These are phyloP conservation scores for Skeletonema marinoi DNA, from an alignment of 108 stramenopile genomes.

Conservation along the genomic window DNA sequence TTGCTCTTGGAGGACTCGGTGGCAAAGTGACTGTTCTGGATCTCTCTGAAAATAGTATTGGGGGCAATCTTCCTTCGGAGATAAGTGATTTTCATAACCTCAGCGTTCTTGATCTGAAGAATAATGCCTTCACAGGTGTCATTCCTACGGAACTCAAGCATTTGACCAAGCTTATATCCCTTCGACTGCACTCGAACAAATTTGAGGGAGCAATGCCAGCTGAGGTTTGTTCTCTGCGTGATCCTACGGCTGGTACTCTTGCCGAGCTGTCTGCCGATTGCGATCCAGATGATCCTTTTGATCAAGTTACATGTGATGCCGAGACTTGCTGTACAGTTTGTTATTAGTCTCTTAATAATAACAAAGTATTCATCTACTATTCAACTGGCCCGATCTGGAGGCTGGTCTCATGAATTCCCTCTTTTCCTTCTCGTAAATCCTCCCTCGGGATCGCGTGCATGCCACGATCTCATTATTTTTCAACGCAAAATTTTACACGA, in stretches of 20 bases:
- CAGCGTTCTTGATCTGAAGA: slow-evolving; percentile 22
- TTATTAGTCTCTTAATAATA: slow-evolving; percentile 8
- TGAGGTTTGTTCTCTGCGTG: slow-evolving; percentile 44
- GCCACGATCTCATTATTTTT: too few species aligned
- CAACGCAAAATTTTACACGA: background rate
- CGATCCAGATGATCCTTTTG: slow-evolving; percentile 4
- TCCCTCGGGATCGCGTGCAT: too few species aligned
- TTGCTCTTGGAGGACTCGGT: slow-evolving; percentile 32
- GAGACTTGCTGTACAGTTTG: slow-evolving; percentile 28
- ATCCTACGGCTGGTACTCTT: background rate
- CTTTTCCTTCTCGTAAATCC: too few species aligned
- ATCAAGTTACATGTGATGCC: slow-evolving; percentile 16
- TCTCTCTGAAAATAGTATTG: slow-evolving; percentile 29
- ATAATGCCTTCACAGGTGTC: slow-evolving; percentile 49
- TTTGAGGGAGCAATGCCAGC: slow-evolving; percentile 61
- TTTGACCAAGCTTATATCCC: slow-evolving; percentile 41
- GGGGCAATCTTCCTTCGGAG: slow-evolving; percentile 55
- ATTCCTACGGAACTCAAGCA: slow-evolving; percentile 66
- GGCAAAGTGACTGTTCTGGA: slow-evolving; percentile 25
- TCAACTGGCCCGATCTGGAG: too few species aligned
- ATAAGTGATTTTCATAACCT: slow-evolving; percentile 57
- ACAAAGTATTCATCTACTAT: background rate
- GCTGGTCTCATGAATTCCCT: too few species aligned
- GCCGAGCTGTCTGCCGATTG: slow-evolving; percentile 28
- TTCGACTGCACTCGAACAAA: slow-evolving; percentile 49